A percentile compares a stretch with the other conserved stretches of the same genome.
These are phyloP conservation scores for Nakazawaea molendinolei DNA, from an alignment of 805 yeast species.

Conservation along the genomic window DNA sequence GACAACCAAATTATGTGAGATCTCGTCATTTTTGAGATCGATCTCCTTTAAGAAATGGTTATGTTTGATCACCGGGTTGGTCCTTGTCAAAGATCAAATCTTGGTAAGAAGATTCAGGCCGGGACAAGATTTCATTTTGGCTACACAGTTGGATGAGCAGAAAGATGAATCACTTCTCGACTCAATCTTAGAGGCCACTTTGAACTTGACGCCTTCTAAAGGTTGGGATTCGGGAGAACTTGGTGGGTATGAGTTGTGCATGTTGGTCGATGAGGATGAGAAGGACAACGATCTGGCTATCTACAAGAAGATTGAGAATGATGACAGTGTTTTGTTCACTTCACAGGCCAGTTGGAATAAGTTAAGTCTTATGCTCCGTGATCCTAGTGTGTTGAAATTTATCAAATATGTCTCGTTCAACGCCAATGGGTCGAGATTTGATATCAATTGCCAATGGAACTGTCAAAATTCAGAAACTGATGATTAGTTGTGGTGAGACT, in stretches of 20 bases:
- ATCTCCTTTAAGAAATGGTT: slow-evolving; percentile 67
- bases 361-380: slow-evolving; percentile 71
- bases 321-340: slow-evolving; percentile 72
- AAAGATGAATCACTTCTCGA: slow-evolving; percentile 35
- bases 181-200: slow-evolving; percentile 68
- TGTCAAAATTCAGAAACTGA: too few relatives aligned
- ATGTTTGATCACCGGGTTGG: slow-evolving; percentile 49
- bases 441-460: slow-evolving; percentile 74
- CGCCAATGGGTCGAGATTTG: slow-evolving; percentile 94
- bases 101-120: slow-evolving; percentile 87
- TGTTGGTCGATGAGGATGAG: slow-evolving; percentile 50
- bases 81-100: slow-evolving; percentile 58
- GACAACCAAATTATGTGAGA: slow-evolving; percentile 36
- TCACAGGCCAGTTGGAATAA: slow-evolving; percentile 82
- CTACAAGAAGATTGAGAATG: slow-evolving; percentile 58
- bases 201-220: slow-evolving; percentile 71
- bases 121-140: slow-evolving; percentile 88
- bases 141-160: slow-evolving; percentile 43
- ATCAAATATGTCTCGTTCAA: slow-evolving; percentile 84
- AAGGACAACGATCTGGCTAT: slow-evolving; percentile 81
- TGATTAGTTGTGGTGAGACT: too few relatives aligned
- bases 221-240: slow-evolving; percentile 87
- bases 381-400: slow-evolving; percentile 81
- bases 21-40: slow-evolving; percentile 56
- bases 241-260: slow-evolving; percentile 93